Percentiles rank a stretch among this genome's conserved stretches.
Conservation (phyloP, 164 flowering plant species). For the Protea cynaroides region DNA sequence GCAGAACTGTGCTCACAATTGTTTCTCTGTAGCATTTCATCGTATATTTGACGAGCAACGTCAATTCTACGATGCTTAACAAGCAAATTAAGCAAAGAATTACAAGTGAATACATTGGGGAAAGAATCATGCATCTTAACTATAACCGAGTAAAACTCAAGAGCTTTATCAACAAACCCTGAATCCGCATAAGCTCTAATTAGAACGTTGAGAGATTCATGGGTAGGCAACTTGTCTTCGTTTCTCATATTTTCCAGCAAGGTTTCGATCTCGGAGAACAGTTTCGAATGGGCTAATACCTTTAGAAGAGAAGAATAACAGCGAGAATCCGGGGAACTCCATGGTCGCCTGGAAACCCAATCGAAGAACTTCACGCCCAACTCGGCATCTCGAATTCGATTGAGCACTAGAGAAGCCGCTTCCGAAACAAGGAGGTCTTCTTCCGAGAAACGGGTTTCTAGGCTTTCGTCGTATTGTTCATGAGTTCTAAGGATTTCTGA, state of each 20-base stretch:
- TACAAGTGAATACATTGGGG: slow-evolving; percentile 55
- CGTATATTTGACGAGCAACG: slow-evolving; percentile 38
- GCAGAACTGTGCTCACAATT: slow-evolving; percentile 20
- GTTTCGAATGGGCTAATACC: no score
- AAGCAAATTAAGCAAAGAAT: slow-evolving; percentile 50
- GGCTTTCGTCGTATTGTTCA: slow-evolving; percentile 33
- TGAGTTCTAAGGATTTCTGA: slow-evolving; percentile 36
- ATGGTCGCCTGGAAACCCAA: slow-evolving; percentile 29
- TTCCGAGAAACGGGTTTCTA: slow-evolving; percentile 32
- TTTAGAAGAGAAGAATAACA: no score
- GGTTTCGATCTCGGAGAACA: no score
- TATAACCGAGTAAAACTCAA: slow-evolving; percentile 32
- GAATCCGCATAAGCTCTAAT: slow-evolving; percentile 43
- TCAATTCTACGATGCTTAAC: slow-evolving; percentile 27
- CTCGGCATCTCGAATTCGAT: slow-evolving; percentile 34
- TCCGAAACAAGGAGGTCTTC: slow-evolving; percentile 36
- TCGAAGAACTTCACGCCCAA: slow-evolving; percentile 56
- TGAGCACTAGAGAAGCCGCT: slow-evolving; percentile 54
- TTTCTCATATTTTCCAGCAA: slow-evolving; percentile 31
- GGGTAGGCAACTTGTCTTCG: slow-evolving; percentile 33
- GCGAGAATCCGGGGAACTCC: neutral
- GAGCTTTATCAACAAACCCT: slow-evolving; percentile 49
- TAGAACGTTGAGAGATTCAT: slow-evolving; percentile 40
- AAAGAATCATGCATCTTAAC: slow-evolving; percentile 18
- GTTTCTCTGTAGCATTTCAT: slow-evolving; percentile 52